Evolutionary conservation across 495 filamentous ascomycete genomes (phyloP).

Genomic region (Penicillium goetzii): DNA sequence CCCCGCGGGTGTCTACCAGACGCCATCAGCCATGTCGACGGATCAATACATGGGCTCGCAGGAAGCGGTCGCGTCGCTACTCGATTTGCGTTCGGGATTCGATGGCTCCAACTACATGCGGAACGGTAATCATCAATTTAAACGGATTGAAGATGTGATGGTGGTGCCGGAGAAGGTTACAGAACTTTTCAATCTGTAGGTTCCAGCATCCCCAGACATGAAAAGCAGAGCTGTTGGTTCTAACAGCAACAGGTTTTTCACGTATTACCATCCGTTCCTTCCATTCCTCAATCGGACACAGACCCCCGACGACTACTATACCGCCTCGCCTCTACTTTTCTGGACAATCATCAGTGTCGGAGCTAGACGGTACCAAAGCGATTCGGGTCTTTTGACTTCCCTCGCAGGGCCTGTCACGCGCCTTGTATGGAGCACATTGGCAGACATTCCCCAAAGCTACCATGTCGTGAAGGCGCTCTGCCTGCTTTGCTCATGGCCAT

Average conservation of each 20-base stretch:
- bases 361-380: slow-evolving; percentile 69
- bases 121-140: slow-evolving; percentile 49
- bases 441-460: slow-evolving; percentile 82
- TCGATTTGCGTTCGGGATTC: slow-evolving; percentile 68
- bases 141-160: slow-evolving; percentile 71
- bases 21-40: slow-evolving; percentile 47
- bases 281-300: slow-evolving; percentile 76
- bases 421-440: slow-evolving; percentile 80
- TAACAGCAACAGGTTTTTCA: slow-evolving; percentile 61
- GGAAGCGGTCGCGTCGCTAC: slow-evolving; percentile 79
- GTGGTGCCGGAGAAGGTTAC: slow-evolving; percentile 71
- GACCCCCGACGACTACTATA: slow-evolving; percentile 74
- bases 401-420: slow-evolving; percentile 73
- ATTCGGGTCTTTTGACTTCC: slow-evolving; percentile 67
- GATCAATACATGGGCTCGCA: slow-evolving; percentile 78
- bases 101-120: slow-evolving; percentile 52
- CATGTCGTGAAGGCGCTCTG: slow-evolving; percentile 91
- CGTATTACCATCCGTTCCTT: slow-evolving; percentile 81
- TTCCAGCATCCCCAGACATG: background rate
- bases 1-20: slow-evolving; percentile 47
- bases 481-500: slow-evolving; percentile 87
- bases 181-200: slow-evolving; percentile 75
- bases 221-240: background rate
- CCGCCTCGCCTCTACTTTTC: slow-evolving; percentile 74
- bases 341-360: slow-evolving; percentile 87